A percentile compares a stretch with the other conserved stretches of the same genome.
These are phyloP conservation scores for Aquanectria penicillioides DNA, from an alignment of 2,329 filamentous ascomycete genomes.

Conservation along the genomic window DNA sequence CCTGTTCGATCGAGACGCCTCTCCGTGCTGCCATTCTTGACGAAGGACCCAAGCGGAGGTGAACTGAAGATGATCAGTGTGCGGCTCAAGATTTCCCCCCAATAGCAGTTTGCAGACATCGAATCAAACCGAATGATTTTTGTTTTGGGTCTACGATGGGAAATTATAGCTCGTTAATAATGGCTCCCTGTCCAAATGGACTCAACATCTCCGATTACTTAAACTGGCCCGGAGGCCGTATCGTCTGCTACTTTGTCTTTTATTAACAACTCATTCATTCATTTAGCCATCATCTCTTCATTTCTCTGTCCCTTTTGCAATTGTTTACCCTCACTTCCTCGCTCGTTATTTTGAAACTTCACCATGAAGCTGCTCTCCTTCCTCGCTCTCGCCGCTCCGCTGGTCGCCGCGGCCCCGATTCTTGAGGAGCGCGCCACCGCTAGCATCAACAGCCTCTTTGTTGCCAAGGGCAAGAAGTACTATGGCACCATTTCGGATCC, in stretches of 20 bases:
- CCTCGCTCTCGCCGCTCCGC: background rate
- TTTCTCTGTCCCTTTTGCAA: background rate
- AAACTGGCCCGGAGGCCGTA: background rate
- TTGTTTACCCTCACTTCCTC: background rate
- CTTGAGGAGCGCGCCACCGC: background rate
- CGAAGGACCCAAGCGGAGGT: background rate
- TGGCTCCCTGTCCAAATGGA: background rate
- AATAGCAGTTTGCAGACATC: background rate
- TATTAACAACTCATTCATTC: too few relatives aligned
- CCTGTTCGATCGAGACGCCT: background rate
- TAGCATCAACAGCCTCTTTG: conserved; percentile 5
- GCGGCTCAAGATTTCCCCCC: background rate
- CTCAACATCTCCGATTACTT: background rate
- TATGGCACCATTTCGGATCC: conserved; percentile 68
- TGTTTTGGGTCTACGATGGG: background rate
- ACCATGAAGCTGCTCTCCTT: background rate
- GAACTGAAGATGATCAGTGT: background rate
- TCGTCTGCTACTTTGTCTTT: background rate
- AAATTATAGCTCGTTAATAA: background rate
- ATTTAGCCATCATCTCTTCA: background rate
- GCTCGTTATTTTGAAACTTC: background rate
- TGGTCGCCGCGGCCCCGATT: background rate
- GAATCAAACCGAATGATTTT: background rate
- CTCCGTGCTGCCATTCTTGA: background rate
- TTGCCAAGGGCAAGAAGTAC: conserved; percentile 71